Conservation (phyloP, 805 yeast genomes). For the Wickerhamiella sergipiensis region DNA sequence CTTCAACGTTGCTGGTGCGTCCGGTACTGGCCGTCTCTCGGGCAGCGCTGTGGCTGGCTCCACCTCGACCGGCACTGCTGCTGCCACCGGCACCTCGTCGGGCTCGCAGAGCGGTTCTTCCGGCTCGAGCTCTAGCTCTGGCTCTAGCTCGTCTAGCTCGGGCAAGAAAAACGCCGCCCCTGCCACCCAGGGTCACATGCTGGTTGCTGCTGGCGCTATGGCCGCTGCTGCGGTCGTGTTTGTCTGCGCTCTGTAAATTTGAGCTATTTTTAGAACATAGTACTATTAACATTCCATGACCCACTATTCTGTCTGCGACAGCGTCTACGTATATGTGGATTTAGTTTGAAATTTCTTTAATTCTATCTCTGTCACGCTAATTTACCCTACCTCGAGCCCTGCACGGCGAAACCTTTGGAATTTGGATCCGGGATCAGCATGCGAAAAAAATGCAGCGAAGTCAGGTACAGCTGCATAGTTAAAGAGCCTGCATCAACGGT, state of each 20-base stretch:
- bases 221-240: slow-evolving; percentile 13
- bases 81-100: slow-evolving; percentile 9
- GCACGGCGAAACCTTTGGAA: neutral
- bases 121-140: slow-evolving; percentile 9
- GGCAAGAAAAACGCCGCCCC: slow-evolving; percentile 28
- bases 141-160: slow-evolving; percentile 24
- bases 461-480: neutral
- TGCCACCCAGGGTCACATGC: slow-evolving; percentile 20
- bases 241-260: slow-evolving; percentile 13
- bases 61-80: slow-evolving; percentile 8
- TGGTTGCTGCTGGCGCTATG: slow-evolving; percentile 11
- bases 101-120: slow-evolving; percentile 1
- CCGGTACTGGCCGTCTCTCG: slow-evolving; percentile 50
- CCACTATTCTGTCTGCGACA: too few species aligned
- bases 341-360: too few species aligned
- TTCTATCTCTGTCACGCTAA: too few species aligned
- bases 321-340: too few species aligned
- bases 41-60: slow-evolving; percentile 21
- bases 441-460: neutral
- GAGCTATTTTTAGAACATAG: neutral
- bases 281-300: neutral
- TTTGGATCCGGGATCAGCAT: neutral
- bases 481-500: neutral
- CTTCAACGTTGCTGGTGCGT: slow-evolving; percentile 51
- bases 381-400: too few species aligned